Conservation (phyloP, 2,329 filamentous ascomycete species). For the Fusarium graminum region DNA sequence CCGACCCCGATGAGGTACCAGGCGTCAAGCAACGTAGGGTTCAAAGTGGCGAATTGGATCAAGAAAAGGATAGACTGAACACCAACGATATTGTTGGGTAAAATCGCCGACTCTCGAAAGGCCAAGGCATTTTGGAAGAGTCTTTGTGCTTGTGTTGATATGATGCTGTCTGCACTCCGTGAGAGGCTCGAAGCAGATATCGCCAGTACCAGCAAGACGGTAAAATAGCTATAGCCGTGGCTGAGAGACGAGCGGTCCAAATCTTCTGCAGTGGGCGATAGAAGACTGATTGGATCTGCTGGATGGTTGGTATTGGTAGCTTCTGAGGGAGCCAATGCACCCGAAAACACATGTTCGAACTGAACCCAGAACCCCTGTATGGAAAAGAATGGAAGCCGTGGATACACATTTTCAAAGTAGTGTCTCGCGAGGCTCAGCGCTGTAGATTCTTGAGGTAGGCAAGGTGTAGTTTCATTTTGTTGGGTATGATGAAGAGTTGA, state of each 20-base stretch:
- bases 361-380: conserved; percentile 23
- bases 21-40: conserved; percentile 8
- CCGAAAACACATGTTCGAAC: conserved; percentile 21
- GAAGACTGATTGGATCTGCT: background rate
- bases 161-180: conserved; percentile 17
- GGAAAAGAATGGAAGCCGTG: conserved; percentile 22
- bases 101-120: conserved; percentile 4
- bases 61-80: conserved; percentile 4
- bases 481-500: background rate
- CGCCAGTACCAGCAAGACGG: background rate
- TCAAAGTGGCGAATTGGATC: conserved; percentile 18
- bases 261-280: background rate
- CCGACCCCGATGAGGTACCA: conserved; percentile 26
- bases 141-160: conserved; percentile 5
- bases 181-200: conserved; percentile 23
- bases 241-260: conserved; percentile 5
- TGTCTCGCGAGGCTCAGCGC: conserved; percentile 7
- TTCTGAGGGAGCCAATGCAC: background rate
- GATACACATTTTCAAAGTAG: conserved; percentile 10
- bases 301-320: background rate
- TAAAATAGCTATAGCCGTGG: conserved; percentile 10
- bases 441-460: conserved; percentile 1
- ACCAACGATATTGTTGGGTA: conserved; percentile 13
- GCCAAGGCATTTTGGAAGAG: conserved; percentile 3
- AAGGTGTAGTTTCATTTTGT: background rate